Conservation (phyloP, 495 filamentous ascomycete species). For the Talaromyces wortmannii region DNA sequence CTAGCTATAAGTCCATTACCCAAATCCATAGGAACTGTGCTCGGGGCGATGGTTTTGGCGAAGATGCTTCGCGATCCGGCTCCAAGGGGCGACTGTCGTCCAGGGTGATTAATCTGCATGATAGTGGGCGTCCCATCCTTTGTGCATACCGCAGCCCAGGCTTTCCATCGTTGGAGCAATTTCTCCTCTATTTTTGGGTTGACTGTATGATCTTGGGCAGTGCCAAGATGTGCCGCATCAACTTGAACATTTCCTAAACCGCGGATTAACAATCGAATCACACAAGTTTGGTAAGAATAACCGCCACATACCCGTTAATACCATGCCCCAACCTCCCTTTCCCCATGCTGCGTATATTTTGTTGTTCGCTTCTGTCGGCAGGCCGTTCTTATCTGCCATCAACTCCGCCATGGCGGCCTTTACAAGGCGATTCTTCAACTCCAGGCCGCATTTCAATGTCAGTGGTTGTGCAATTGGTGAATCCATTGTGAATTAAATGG, state of each 20-base stretch:
- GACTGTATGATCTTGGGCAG: constrained; percentile 28
- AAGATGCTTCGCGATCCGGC: constrained; percentile 40
- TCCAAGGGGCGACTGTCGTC: constrained; percentile 42
- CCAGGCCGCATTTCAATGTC: constrained; percentile 29
- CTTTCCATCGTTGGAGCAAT: constrained; percentile 30
- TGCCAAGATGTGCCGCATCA: constrained; percentile 43
- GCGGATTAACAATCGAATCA: not conserved
- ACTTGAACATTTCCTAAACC: constrained; percentile 47
- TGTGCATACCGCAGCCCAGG: constrained; percentile 40
- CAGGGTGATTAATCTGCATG: constrained; percentile 52
- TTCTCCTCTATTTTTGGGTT: constrained; percentile 8
- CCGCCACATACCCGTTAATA: constrained; percentile 28
- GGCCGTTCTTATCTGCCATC: constrained; percentile 21
- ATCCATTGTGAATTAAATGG: not conserved
- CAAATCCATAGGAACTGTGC: constrained; percentile 31
- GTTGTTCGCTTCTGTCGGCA: constrained; percentile 21
- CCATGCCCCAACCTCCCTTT: constrained; percentile 40
- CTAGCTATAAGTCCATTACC: constrained; percentile 27
- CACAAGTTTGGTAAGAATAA: not conserved
- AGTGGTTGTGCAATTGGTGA: not conserved
- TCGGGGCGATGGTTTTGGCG: constrained; percentile 37
- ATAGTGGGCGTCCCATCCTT: constrained; percentile 40
- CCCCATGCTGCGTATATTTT: constrained; percentile 42
- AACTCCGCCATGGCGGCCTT: constrained; percentile 41
- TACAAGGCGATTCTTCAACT: constrained; percentile 43